Conservation (phyloP, 495 filamentous ascomycete genomes). For the Cryomyces minteri region DNA sequence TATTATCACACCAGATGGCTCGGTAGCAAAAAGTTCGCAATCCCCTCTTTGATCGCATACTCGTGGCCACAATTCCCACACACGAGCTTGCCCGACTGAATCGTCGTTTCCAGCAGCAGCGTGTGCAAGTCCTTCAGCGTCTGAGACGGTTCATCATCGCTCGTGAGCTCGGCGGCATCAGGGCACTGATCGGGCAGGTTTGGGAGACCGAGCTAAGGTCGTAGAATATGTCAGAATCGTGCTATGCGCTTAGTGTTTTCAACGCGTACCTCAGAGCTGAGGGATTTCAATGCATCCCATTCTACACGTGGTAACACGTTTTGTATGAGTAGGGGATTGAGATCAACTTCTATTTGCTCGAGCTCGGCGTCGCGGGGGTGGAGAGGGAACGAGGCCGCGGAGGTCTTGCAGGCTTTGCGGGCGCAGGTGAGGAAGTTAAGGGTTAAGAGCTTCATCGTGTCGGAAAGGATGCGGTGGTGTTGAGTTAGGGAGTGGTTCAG, state of each 20-base stretch:
- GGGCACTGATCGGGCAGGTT: constrained; percentile 43
- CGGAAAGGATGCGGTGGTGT: no score
- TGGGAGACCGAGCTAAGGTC: constrained; percentile 75
- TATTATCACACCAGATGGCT: constrained; percentile 54
- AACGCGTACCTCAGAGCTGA: constrained; percentile 56
- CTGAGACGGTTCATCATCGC: constrained; percentile 29
- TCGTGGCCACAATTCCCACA: constrained; percentile 86
- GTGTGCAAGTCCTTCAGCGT: constrained; percentile 59
- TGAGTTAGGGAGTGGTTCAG: no score
- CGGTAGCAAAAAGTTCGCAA: constrained; percentile 88
- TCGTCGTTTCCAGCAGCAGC: constrained; percentile 76
- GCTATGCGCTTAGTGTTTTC: no score
- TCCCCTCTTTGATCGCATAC: constrained; percentile 84
- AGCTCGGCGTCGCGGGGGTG: constrained; percentile 86
- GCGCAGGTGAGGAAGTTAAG: constrained; percentile 96
- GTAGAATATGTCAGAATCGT: neutral
- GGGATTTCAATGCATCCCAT: constrained; percentile 61
- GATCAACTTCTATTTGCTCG: constrained; percentile 57
- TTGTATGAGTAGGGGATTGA: constrained; percentile 57
- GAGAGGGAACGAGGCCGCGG: constrained; percentile 59
- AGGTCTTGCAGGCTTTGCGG: constrained; percentile 77
- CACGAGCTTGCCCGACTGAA: constrained; percentile 68
- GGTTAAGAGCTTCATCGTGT: constrained; percentile 91
- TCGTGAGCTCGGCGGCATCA: constrained; percentile 16
- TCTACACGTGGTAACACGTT: constrained; percentile 79